Conservation (phyloP, 2,329 filamentous ascomycete genomes). For the Aspergillus puulaauensis region DNA sequence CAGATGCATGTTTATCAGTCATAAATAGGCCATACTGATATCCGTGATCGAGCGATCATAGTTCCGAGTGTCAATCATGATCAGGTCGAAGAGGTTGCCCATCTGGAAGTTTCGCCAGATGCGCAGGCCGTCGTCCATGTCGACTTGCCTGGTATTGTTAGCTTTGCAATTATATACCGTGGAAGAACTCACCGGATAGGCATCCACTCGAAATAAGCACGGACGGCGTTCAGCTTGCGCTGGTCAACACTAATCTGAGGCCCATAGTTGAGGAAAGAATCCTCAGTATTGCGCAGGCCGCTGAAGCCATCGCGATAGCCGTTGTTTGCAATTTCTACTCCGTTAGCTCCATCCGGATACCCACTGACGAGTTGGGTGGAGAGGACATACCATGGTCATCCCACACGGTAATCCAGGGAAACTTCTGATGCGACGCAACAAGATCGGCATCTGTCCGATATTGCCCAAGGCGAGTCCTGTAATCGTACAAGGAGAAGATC, state of each 20-base stretch:
- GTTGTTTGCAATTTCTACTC: slow-evolving; percentile 61
- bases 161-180: too few species aligned
- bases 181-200: slow-evolving; percentile 47
- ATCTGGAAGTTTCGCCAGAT: slow-evolving; percentile 68
- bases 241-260: slow-evolving; percentile 64
- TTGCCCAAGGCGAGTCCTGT: slow-evolving; percentile 57
- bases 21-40: slow-evolving; percentile 7
- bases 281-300: slow-evolving; percentile 64
- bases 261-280: slow-evolving; percentile 60
- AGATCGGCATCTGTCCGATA: slow-evolving; percentile 59
- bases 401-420: slow-evolving; percentile 65
- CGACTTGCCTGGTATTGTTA: slow-evolving; percentile 51
- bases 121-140: slow-evolving; percentile 68
- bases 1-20: too few species aligned
- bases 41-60: slow-evolving; percentile 68
- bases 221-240: slow-evolving; percentile 70
- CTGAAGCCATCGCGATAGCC: slow-evolving; percentile 63
- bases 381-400: slow-evolving; percentile 55
- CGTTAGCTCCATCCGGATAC: background rate
- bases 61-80: slow-evolving; percentile 68
- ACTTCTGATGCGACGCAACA: slow-evolving; percentile 55
- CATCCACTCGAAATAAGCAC: slow-evolving; percentile 70
- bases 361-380: background rate
- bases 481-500: slow-evolving; percentile 50
- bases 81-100: slow-evolving; percentile 64